A percentile compares a stretch with the other conserved stretches of the same genome.
phyloP scores from a whole-genome alignment of 2,329 filamentous ascomycete genomes.

The Stenocarpella maydis region DNA sequence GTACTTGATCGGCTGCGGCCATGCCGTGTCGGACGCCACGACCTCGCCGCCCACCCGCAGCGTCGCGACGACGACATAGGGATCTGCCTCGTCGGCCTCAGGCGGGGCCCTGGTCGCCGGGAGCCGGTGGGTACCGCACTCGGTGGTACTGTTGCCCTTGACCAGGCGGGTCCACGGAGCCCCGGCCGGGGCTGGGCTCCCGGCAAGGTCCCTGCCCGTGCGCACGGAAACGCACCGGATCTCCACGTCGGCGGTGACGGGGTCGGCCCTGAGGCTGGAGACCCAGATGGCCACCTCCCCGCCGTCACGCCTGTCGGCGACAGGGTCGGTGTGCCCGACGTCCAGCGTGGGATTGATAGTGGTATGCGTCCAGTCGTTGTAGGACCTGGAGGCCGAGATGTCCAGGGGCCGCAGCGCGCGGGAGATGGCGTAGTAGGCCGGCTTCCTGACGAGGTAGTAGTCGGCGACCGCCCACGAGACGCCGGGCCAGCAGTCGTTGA shows the following conservation, averaged over 20 bases:
- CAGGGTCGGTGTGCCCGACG: neutral
- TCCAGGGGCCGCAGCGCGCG: constrained; percentile 77
- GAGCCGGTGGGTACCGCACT: constrained; percentile 8
- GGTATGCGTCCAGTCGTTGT: constrained; percentile 8
- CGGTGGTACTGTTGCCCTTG: neutral
- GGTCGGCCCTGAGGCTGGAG: neutral
- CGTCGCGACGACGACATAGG: constrained; percentile 42
- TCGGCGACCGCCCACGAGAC: constrained; percentile 83
- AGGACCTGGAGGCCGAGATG: constrained; percentile 46
- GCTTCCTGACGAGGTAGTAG: constrained; percentile 80
- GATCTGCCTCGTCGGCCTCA: neutral
- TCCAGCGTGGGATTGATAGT: constrained; percentile 3
- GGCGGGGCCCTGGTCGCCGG: neutral
- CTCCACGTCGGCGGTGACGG: neutral
- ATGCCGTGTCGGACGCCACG: constrained; percentile 60
- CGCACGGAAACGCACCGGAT: constrained; percentile 1
- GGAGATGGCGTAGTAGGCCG: constrained; percentile 80
- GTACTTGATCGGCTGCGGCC: constrained; percentile 71
- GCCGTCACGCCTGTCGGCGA: neutral
- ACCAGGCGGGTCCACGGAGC: neutral
- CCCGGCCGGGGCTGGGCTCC: neutral
- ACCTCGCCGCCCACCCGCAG: constrained; percentile 49
- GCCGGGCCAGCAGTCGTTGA: constrained; percentile 88
- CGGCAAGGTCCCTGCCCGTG: neutral
- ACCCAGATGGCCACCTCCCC: neutral